Conservation (phyloP, 2,329 filamentous ascomycete species). For the Xylaria sp. region DNA sequence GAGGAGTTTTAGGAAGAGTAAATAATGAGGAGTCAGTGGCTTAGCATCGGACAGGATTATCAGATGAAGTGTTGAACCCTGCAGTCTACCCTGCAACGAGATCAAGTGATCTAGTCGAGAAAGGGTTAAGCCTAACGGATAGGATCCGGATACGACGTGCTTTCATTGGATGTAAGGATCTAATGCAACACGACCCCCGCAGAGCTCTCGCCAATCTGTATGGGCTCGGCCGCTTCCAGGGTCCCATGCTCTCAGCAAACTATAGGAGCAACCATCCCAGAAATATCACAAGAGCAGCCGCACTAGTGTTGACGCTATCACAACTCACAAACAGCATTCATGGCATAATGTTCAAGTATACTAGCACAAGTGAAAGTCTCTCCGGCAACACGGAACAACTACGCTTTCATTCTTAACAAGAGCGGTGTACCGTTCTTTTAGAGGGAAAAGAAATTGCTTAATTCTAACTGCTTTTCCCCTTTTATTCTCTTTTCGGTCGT, state of each 20-base stretch:
- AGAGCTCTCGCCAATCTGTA: conserved; percentile 17
- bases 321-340: background rate
- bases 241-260: background rate
- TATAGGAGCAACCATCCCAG: background rate
- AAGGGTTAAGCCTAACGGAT: background rate
- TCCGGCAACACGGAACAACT: no score
- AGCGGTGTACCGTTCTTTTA: background rate
- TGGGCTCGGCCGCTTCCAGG: background rate
- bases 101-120: background rate
- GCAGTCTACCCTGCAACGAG: background rate
- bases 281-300: conserved; percentile 4
- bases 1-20: background rate
- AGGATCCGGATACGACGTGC: conserved; percentile 10
- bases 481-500: background rate
- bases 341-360: background rate
- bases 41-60: background rate
- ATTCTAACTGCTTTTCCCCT: background rate
- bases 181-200: background rate
- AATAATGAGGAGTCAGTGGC: conserved; percentile 1
- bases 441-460: background rate
- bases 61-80: conserved; percentile 1
- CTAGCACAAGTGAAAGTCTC: background rate
- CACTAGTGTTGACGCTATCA: background rate
- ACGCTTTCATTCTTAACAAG: background rate
- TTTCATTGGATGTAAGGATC: conserved; percentile 1